phyloP scores from a whole-genome alignment of 2,329 filamentous ascomycete genomes.

The Didymella segeticola region DNA sequence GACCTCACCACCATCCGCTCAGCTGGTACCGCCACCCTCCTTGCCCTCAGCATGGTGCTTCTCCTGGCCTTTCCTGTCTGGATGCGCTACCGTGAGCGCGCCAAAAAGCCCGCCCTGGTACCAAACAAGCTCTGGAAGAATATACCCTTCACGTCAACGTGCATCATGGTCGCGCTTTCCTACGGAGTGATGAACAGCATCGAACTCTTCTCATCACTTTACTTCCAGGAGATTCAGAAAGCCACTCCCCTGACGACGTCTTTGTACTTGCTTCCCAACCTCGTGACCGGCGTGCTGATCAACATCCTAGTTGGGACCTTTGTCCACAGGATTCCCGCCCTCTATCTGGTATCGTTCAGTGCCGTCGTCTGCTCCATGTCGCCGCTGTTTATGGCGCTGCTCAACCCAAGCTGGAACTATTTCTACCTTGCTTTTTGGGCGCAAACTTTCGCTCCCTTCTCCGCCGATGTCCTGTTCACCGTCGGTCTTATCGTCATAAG shows the following conservation, averaged over 20 bases:
- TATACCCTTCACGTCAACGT: constrained; percentile 61
- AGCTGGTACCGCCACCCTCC: constrained; percentile 29
- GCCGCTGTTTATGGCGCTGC: constrained; percentile 64
- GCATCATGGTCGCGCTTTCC: constrained; percentile 52
- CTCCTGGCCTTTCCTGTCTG: constrained; percentile 38
- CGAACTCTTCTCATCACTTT: constrained; percentile 52
- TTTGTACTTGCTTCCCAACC: constrained; percentile 53
- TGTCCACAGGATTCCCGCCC: constrained; percentile 53
- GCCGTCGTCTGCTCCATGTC: constrained; percentile 52
- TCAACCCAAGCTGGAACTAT: constrained; percentile 58
- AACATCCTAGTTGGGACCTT: constrained; percentile 57
- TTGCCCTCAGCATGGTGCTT: constrained; percentile 32
- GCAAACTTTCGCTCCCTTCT: constrained; percentile 51
- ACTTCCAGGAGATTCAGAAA: constrained; percentile 53
- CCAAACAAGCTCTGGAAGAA: constrained; percentile 61
- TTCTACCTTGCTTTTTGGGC: constrained; percentile 58
- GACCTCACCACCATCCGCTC: constrained; percentile 32
- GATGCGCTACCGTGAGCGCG: constrained; percentile 38
- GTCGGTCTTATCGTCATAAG: constrained; percentile 63
- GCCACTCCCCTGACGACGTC: constrained; percentile 42
- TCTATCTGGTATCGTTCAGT: constrained; percentile 51
- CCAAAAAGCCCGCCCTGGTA: constrained; percentile 32
- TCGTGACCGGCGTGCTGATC: constrained; percentile 46
- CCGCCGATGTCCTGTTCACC: constrained; percentile 61
- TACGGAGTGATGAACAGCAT: constrained; percentile 47